A percentile compares a stretch with the other conserved stretches of the same genome.
Evolutionary conservation across 202 grass and related monocot species (phyloP).

Genomic region (Zizania palustris): DNA sequence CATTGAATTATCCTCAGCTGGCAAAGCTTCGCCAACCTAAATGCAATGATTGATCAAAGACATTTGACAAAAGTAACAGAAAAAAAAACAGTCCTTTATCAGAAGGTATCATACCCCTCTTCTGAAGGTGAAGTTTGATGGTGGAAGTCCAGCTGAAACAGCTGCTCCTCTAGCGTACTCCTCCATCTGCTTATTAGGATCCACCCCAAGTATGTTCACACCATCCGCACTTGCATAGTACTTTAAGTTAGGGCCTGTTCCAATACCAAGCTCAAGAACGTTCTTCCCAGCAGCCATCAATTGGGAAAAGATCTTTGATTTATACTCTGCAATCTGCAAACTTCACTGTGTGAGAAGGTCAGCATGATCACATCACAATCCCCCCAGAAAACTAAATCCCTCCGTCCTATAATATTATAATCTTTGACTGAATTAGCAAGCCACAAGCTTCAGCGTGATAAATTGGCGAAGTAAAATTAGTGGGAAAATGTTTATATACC

Average conservation of each 20-base stretch:
- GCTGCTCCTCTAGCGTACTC: constrained; percentile 72
- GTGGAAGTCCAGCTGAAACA: constrained; percentile 54
- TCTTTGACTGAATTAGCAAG: background rate
- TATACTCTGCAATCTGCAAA: constrained; percentile 79
- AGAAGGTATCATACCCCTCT: constrained; percentile 60
- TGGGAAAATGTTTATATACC: constrained; percentile 43
- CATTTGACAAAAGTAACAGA: constrained; percentile 4
- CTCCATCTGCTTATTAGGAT: constrained; percentile 91
- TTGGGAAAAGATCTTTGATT: constrained; percentile 71
- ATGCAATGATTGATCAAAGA: constrained; percentile 17
- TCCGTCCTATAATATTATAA: too few relatives aligned
- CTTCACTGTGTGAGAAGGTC: constrained; percentile 31
- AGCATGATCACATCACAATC: background rate
- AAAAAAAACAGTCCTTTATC: background rate
- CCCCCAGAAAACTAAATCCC: too few relatives aligned
- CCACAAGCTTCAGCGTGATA: background rate
- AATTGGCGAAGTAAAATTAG: background rate
- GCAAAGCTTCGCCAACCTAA: constrained; percentile 84
- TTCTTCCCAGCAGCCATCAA: constrained; percentile 40
- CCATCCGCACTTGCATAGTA: constrained; percentile 57
- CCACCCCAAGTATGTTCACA: constrained; percentile 62
- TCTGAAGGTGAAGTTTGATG: constrained; percentile 67
- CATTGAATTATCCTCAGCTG: constrained; percentile 68
- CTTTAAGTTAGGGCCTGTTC: constrained; percentile 84
- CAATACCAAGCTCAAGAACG: constrained; percentile 77